phyloP scores from a whole-genome alignment of 2,329 filamentous ascomycete species.

The Massarina eburnea region DNA sequence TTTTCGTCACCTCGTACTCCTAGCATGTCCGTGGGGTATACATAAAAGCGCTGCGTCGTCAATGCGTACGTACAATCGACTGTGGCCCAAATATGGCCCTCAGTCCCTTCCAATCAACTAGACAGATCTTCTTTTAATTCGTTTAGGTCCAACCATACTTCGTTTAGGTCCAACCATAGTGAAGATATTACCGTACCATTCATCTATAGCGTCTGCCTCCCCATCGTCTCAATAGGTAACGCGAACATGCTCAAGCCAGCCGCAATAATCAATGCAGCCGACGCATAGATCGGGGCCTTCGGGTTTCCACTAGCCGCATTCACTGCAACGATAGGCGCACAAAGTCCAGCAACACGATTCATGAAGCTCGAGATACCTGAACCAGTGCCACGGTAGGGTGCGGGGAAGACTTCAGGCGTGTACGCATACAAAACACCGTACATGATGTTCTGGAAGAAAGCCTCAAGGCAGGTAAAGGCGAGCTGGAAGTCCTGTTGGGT shows the following conservation, averaged over 20 bases:
- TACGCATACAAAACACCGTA: constrained; percentile 77
- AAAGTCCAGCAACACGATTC: constrained; percentile 67
- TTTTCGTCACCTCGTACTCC: too few relatives aligned
- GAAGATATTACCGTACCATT: not conserved
- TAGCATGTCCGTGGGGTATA: too few relatives aligned
- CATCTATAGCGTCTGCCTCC: constrained; percentile 44
- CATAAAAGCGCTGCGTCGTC: too few relatives aligned
- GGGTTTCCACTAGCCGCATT: constrained; percentile 43
- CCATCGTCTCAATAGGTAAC: constrained; percentile 48
- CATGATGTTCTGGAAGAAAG: constrained; percentile 62
- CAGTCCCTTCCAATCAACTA: too few relatives aligned
- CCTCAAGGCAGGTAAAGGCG: constrained; percentile 66
- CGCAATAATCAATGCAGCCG: constrained; percentile 47
- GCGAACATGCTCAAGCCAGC: constrained; percentile 46
- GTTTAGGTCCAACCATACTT: not conserved
- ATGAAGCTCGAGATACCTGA: constrained; percentile 72
- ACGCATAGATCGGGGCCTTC: constrained; percentile 47
- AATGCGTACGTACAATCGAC: too few relatives aligned
- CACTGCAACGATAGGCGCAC: constrained; percentile 67
- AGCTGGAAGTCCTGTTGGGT: constrained; percentile 61
- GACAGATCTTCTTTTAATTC: not conserved
- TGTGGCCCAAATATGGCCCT: too few relatives aligned
- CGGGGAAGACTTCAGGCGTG: constrained; percentile 75
- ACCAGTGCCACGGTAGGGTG: constrained; percentile 70
- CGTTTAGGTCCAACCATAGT: not conserved